These are phyloP conservation scores for Paraconiothyrium brasiliense DNA, from an alignment of 2,329 filamentous ascomycete species.

Conservation along the genomic window DNA sequence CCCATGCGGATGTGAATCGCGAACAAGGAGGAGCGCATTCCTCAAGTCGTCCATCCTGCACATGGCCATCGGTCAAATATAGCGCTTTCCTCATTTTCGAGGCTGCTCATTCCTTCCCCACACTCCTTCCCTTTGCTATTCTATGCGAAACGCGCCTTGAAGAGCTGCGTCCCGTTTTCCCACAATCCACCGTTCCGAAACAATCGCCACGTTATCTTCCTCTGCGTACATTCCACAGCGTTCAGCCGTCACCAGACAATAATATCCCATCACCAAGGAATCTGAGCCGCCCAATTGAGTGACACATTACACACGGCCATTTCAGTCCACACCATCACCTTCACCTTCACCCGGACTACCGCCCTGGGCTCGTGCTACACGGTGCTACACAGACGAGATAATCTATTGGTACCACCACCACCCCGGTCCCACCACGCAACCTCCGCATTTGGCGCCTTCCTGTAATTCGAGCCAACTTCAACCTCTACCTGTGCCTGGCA, in stretches of 20 bases:
- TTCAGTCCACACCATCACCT: slow-evolving; percentile 1
- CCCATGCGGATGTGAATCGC: slow-evolving; percentile 10
- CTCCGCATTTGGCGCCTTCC: background rate
- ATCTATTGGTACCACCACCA: slow-evolving; percentile 2
- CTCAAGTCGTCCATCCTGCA: background rate
- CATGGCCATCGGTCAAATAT: slow-evolving; percentile 8
- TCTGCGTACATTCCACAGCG: slow-evolving; percentile 7
- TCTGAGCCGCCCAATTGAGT: background rate
- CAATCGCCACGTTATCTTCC: background rate
- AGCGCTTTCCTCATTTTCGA: slow-evolving; percentile 3
- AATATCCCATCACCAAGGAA: too few relatives aligned
- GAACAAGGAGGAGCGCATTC: background rate
- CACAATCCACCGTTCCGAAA: slow-evolving; percentile 9
- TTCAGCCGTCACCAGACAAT: slow-evolving; percentile 1
- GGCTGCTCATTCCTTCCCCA: slow-evolving; percentile 12
- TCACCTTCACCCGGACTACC: background rate
- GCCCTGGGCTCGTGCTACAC: slow-evolving; percentile 2
- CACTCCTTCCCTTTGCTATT: slow-evolving; percentile 8
- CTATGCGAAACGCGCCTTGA: slow-evolving; percentile 15
- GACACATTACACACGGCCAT: slow-evolving; percentile 6
- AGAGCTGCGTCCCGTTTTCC: slow-evolving; percentile 9
- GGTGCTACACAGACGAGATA: slow-evolving; percentile 7
- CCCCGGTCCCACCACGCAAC: slow-evolving; percentile 2
- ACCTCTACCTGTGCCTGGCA: background rate
- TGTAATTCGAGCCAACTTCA: background rate